phyloP scores from a whole-genome alignment of 441 rosid species.

The Lepidium campestre region DNA sequence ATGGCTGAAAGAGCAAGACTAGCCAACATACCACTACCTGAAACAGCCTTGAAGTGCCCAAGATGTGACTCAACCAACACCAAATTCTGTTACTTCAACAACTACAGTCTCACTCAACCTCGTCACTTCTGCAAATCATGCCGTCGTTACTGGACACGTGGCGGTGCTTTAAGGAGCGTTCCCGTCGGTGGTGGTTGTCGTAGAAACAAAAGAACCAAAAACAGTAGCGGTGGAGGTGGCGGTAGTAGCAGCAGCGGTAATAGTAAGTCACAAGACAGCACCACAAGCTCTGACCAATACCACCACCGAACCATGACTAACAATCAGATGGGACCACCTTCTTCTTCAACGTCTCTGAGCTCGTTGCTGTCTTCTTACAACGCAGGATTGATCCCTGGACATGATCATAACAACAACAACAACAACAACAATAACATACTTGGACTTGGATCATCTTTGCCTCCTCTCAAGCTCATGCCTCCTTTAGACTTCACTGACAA shows the following conservation, averaged over 20 bases:
- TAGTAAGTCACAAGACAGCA: constrained; percentile 32
- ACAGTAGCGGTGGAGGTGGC: constrained; percentile 32
- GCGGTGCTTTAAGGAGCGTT: constrained; percentile 52
- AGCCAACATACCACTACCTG: constrained; percentile 47
- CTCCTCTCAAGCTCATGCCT: constrained; percentile 33
- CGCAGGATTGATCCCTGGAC: constrained; percentile 35
- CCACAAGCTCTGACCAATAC: constrained; percentile 25
- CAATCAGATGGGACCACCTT: constrained; percentile 30
- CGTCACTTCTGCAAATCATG: constrained; percentile 67
- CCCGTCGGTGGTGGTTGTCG: constrained; percentile 66
- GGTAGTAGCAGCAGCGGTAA: constrained; percentile 27
- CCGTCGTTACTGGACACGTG: constrained; percentile 64
- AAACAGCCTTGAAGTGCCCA: constrained; percentile 48
- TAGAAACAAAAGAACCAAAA: constrained; percentile 55
- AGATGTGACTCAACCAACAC: constrained; percentile 60
- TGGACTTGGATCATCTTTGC: constrained; percentile 31
- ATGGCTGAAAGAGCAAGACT: constrained; percentile 55
- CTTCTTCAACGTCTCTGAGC: constrained; percentile 23
- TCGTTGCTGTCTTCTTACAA: constrained; percentile 33
- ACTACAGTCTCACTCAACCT: constrained; percentile 61
- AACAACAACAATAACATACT: constrained; percentile 13
- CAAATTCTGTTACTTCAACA: constrained; percentile 63
- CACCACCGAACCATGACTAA: constrained; percentile 22
- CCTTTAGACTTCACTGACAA: constrained; percentile 30
- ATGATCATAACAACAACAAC: constrained; percentile 19